Conservation (phyloP, 805 yeast genomes). For the Lachancea thermotolerans region DNA sequence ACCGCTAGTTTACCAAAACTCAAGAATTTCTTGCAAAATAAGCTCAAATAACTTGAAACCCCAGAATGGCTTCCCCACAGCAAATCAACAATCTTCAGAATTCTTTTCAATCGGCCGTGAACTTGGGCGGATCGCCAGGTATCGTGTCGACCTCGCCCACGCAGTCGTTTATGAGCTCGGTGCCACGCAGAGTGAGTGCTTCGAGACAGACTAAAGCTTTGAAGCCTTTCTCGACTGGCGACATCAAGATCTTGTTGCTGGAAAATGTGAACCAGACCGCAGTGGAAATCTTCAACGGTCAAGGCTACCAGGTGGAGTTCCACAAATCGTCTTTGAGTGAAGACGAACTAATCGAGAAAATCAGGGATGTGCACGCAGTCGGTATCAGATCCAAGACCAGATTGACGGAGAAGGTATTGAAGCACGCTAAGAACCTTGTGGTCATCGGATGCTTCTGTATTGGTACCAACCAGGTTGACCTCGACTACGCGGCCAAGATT, state of each 20-base stretch:
- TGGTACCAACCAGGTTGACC: slow-evolving; percentile 96
- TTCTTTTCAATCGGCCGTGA: slow-evolving; percentile 49
- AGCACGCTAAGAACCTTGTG: slow-evolving; percentile 82
- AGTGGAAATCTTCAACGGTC: slow-evolving; percentile 69
- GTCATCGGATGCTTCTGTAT: slow-evolving; percentile 98
- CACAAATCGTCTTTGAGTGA: slow-evolving; percentile 84
- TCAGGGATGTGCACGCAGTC: slow-evolving; percentile 88
- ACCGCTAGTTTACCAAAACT: no score
- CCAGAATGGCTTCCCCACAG: slow-evolving; percentile 57
- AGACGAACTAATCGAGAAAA: slow-evolving; percentile 90
- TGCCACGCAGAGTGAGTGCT: slow-evolving; percentile 40
- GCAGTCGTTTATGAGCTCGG: slow-evolving; percentile 52
- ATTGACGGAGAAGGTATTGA: slow-evolving; percentile 68
- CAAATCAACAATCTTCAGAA: slow-evolving; percentile 51
- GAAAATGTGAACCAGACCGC: slow-evolving; percentile 96
- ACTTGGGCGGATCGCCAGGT: slow-evolving; percentile 50
- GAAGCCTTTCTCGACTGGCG: slow-evolving; percentile 94
- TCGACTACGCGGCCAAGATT: slow-evolving; percentile 80
- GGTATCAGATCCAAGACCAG: slow-evolving; percentile 98
- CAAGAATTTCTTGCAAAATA: neutral
- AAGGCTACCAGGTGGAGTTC: slow-evolving; percentile 97
- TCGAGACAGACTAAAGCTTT: slow-evolving; percentile 57
- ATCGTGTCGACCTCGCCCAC: slow-evolving; percentile 82
- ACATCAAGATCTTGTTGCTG: slow-evolving; percentile 80
- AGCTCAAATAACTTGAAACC: neutral